Evolutionary conservation across 164 flowering plant genomes (phyloP), one percentile per base, ranked within the genome.

Genomic region (Protea cynaroides): DNA sequence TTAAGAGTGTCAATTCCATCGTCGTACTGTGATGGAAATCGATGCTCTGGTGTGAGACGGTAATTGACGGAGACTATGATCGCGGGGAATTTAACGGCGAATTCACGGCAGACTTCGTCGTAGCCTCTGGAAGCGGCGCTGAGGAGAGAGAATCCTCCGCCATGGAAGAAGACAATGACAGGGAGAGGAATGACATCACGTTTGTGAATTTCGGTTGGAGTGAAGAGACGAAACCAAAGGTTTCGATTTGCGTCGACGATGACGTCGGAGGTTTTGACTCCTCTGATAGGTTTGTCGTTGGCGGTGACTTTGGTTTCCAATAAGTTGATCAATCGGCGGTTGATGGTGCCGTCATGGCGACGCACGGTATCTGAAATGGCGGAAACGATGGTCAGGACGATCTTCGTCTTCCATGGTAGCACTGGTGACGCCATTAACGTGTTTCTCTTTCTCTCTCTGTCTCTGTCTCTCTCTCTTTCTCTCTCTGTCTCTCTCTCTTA

Each of bases 181-280:
- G 84, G 79, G 52, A 76, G 61, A 5, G 3, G 2, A 29, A 29
- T 29, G 34, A 29, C 18, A 14, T 24, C 59, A 9, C 14, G n/a
- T 19, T 65, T 4, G 52, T 64, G 0, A 5, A 0, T 29, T 18
- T 65, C 59, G 29, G 64, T 1, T 22, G 71, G 83, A 1, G 29
- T 34, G 64, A 37, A 80, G 67, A 77, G 66, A 11, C 80, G 83
- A 34, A 77, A 65, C 77, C 75, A 80, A 60, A 76, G 61, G 46
- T 71, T 38, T 22, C 74, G 65, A 7, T 53, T 54, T 23, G 68
- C 23, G 49, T 73, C 74, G 23, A 73, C 66, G 49, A 69, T 70
- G 55, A 70, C n/a, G 59, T 73, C 75, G 51, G 63, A 7, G 57
- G 72, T 36, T 56, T 29, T 24, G 52, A 75, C 66, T 19, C 64